A percentile compares a stretch with the other conserved stretches of the same genome.
Conservation (phyloP, 768 basidiomycete genomes). For the Scleroderma citrinum region DNA sequence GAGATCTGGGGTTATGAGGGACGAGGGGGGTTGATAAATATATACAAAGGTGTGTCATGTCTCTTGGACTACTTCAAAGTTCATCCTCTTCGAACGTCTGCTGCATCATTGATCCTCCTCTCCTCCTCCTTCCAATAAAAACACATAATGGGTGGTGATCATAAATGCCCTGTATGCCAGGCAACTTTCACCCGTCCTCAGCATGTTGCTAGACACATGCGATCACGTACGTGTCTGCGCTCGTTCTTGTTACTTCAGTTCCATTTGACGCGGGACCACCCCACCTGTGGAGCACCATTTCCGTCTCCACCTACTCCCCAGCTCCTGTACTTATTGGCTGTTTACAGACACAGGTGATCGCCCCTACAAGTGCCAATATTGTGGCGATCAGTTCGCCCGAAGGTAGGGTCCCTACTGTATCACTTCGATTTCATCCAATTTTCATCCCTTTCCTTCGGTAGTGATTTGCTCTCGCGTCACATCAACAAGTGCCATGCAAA, state of each 20-base stretch:
- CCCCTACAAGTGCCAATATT: constrained; percentile 83
- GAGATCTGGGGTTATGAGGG: constrained; percentile 25
- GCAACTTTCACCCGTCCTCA: constrained; percentile 86
- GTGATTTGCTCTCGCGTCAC: constrained; percentile 81
- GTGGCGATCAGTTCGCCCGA: constrained; percentile 86
- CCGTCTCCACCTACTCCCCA: constrained; percentile 5
- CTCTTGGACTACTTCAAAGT: constrained; percentile 17
- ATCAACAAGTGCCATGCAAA: constrained; percentile 84
- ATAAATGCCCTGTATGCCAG: constrained; percentile 83
- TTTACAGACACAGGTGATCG: constrained; percentile 78
- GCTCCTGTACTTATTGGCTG: constrained; percentile 4
- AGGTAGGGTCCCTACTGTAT: constrained; percentile 41
- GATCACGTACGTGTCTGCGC: constrained; percentile 86
- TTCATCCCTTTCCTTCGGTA: constrained; percentile 22
- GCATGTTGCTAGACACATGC: constrained; percentile 87
- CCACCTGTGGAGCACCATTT: constrained; percentile 6
- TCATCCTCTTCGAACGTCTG: too few relatives aligned
- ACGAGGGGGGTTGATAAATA: constrained; percentile 25
- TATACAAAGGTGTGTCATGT: constrained; percentile 33
- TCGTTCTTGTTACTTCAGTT: not conserved
- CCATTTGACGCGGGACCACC: constrained; percentile 6
- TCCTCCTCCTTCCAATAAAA: not conserved
- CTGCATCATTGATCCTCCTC: constrained; percentile 15
- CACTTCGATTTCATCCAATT: not conserved
- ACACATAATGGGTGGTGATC: constrained; percentile 64